These are phyloP conservation scores for Cyclotella sp. DNA, from an alignment of 108 stramenopile genomes.

Conservation along the genomic window DNA sequence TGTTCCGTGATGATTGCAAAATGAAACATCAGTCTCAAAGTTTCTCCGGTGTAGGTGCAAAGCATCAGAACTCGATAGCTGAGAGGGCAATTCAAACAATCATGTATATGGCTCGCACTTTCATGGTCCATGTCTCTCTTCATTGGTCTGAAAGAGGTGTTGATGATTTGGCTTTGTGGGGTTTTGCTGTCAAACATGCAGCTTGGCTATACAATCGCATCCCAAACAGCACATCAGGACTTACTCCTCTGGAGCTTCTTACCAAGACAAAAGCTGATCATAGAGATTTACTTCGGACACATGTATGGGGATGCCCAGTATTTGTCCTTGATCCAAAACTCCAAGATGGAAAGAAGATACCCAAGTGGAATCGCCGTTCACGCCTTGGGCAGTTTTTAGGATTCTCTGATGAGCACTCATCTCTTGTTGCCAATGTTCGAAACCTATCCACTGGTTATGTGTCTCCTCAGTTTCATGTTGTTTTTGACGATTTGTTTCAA, in stretches of 20 bases:
- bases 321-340: conserved; percentile 53
- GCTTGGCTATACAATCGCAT: conserved; percentile 46
- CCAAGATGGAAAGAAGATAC: no score
- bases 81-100: not conserved
- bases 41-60: conserved; percentile 7
- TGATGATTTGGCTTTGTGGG: conserved; percentile 13
- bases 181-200: conserved; percentile 50
- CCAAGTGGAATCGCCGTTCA: no score
- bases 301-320: conserved; percentile 49
- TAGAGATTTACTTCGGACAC: conserved; percentile 12
- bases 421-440: conserved; percentile 27
- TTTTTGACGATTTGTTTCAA: no score
- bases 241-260: conserved; percentile 33
- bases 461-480: no score
- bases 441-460: conserved; percentile 41
- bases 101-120: no score
- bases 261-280: conserved; percentile 13
- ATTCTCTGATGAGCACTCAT: no score
- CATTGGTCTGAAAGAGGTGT: conserved; percentile 36
- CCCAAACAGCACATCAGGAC: conserved; percentile 8
- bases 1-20: conserved; percentile 5
- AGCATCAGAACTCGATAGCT: conserved; percentile 1
- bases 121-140: no score
- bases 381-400: no score
- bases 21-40: conserved; percentile 13